These are phyloP conservation scores for Castanopsis chinensis DNA, from an alignment of 306 rosid genomes.

Conservation along the genomic window DNA sequence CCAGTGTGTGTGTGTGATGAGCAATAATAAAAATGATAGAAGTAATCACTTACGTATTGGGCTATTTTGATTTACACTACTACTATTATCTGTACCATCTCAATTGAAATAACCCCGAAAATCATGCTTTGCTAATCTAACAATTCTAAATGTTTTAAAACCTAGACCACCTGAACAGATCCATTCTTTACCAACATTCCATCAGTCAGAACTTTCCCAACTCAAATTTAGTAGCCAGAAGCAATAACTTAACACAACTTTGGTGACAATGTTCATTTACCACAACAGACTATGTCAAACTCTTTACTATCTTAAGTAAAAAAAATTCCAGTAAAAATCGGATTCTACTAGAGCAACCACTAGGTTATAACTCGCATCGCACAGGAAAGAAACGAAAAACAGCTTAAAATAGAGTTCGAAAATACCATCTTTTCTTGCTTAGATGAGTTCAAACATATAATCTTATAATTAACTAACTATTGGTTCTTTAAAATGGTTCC, in stretches of 20 bases:
- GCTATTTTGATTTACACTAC: neutral
- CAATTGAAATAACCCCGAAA: neutral
- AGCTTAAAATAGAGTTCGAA: neutral
- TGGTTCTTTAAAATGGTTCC: too few species aligned
- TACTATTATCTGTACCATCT: neutral
- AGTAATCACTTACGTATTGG: neutral
- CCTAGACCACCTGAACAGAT: neutral
- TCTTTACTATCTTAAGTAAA: neutral
- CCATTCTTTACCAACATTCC: neutral
- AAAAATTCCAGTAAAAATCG: neutral
- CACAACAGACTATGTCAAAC: neutral
- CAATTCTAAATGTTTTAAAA: neutral
- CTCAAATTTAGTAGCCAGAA: neutral
- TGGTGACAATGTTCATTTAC: neutral
- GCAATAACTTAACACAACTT: neutral
- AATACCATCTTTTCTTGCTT: too few species aligned
- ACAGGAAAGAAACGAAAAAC: neutral
- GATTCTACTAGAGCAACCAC: neutral
- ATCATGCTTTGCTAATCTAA: neutral
- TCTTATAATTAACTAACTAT: too few species aligned
- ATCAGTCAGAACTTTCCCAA: neutral
- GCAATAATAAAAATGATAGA: too few species aligned
- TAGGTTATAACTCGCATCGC: neutral
- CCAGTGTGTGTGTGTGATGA: too few species aligned
- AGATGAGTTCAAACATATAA: too few species aligned